Evolutionary conservation across 2,329 filamentous ascomycete genomes (phyloP), one percentile per base, ranked within the genome.

Genomic region (Parafenestella ontariensis): DNA sequence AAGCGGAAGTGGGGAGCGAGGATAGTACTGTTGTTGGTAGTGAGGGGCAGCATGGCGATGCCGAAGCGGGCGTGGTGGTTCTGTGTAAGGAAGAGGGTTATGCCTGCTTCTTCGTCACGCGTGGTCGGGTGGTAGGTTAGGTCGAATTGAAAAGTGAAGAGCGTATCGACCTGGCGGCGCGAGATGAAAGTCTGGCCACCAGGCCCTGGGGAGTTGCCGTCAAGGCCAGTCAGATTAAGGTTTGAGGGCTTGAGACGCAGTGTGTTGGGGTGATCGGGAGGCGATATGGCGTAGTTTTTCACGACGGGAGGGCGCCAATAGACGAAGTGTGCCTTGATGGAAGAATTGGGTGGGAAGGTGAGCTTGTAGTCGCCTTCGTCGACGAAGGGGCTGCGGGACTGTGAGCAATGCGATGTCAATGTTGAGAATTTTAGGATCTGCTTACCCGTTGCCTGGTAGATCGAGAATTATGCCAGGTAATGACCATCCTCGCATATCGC

Each of bases 221-320:
- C 79, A 3, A 79, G 68, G 2, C 75, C 82, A 1, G 85, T 87
- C 2, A 87, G 72, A 63, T 87, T 87, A 1, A 82, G 70, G 1
- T 64, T 73, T 0, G 82, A 84, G 0, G 84, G 81, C 1, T 58
- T 75, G 1, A 87, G 67, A 1, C 76, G 76, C 0, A 87, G 75
- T 0, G 77, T 77, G 56, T 81, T 72, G 0, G 75, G 71, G 46
- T 81, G 77, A 0, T 70, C 78, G 0, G 64, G 51, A 0, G 82
- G 77, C 0, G 83, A 85, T 2, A 86, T 61, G 0, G 65, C 66
- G 63, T 83, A 87, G n/a, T 77, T 75, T 6, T 74, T 65, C 0
- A 68, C 54, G 28, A 75, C 70, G 1, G 83, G 83, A 20, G 77
- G 80, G 7, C 85, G 77, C 82, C 83, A 86, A 70, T 84, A 73